A percentile compares a stretch with the other conserved stretches of the same genome.
These are phyloP conservation scores for Inonotus obliquus DNA, from an alignment of 1,284 basidiomycete species.

Conservation along the genomic window DNA sequence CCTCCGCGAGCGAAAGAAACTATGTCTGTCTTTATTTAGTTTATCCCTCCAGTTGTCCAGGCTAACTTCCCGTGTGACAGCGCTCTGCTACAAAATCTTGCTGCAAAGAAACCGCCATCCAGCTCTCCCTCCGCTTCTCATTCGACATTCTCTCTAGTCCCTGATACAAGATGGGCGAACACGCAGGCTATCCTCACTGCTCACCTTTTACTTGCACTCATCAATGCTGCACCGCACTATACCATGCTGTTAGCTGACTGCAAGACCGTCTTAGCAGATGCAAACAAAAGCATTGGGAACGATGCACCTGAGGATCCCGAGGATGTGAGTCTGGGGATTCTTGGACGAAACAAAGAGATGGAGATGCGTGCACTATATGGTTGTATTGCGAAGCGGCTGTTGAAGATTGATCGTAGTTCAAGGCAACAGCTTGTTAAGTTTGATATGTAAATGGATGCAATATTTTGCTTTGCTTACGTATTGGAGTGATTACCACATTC, in stretches of 20 bases:
- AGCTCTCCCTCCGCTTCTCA: conserved; percentile 37
- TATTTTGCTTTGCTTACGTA: background rate
- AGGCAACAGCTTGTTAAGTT: conserved; percentile 71
- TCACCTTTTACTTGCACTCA: conserved; percentile 52
- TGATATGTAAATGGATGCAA: conserved; percentile 6
- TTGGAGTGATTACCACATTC: background rate
- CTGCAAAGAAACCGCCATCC: conserved; percentile 29
- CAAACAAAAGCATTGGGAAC: conserved; percentile 19
- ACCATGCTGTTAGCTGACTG: conserved; percentile 56
- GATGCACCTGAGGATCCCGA: background rate
- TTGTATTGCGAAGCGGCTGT: conserved; percentile 66
- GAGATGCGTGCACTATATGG: conserved; percentile 40
- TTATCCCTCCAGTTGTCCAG: background rate
- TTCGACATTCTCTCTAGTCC: conserved; percentile 41
- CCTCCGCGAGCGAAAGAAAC: conserved; percentile 57
- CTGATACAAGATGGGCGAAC: conserved; percentile 32
- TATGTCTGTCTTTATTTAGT: conserved; percentile 41
- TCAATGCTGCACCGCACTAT: conserved; percentile 47
- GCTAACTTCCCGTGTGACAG: conserved; percentile 34
- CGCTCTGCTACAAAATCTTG: conserved; percentile 45
- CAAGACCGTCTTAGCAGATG: conserved; percentile 52
- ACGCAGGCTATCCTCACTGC: conserved; percentile 68
- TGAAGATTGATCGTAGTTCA: conserved; percentile 69
- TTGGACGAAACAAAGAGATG: conserved; percentile 10
- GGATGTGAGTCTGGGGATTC: background rate